Evolutionary conservation across 352 stramenopile genomes (phyloP), one percentile per base, ranked within the genome.

Genomic region (Discostella stelligera): DNA sequence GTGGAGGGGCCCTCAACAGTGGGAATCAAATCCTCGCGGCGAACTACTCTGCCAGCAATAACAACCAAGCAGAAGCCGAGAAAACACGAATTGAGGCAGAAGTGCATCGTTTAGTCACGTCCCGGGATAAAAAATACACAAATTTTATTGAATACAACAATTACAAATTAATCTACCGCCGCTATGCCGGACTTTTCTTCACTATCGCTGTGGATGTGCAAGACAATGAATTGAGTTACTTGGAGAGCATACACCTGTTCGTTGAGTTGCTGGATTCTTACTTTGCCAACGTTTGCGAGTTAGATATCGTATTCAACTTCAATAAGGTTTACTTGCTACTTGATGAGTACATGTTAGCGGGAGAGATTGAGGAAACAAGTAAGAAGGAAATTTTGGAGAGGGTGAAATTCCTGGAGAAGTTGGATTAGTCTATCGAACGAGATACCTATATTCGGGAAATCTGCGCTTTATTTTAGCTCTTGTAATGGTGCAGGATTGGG

Each of bases 301-400:
- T 99, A 68, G 97, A 99, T 84, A 99, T 99, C 86, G 98, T 99
- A 64, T 99, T 99, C 90, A 98, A 99, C 90, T 99, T 99, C 88
- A 97, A 99, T 90, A 99, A 99, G 91, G 97, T 98, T 18, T 99
- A 99, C 87, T 98, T 98, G 83, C 98, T 99, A 83, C 90, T 99
- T 56, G 97, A 99, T 89, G 97, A 99, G 90, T 94, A 99, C 59
- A 98, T 99, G 82, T 95, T 99, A 68, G 97, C 96, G 59, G 97
- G 97, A 46, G 94, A 99, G 77, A 94, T 99, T 73, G 92, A 98
- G 85, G 96, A 99, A 87, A 92, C 88, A 32, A 89, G 77, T 52
- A 93, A 93, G 68, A 80, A 79, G 67, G 88, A 92, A 72, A 93
- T 93, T 77, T 66, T 93, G 66, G 88, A 92, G 66, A 76, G 88